Base-by-base conservation (phyloP, 2,329 filamentous ascomycete species). In the Hypoxylon sp. region DNA sequence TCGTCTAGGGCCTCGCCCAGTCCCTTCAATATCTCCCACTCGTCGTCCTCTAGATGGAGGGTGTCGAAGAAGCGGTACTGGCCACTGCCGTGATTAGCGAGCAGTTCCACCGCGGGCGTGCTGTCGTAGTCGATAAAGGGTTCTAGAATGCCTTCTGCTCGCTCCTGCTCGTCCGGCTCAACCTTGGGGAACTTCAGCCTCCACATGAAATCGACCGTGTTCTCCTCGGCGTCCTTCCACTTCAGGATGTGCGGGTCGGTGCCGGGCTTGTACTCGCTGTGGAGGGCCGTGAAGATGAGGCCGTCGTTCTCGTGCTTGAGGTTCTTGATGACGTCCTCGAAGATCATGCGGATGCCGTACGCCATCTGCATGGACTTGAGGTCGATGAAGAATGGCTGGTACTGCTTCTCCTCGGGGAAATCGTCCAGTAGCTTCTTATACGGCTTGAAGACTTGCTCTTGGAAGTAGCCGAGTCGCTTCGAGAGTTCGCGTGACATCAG, bases 221-320 rank as follows among this genome's bases (percentile, higher is more conserved):
- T 99, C 80, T 99, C 96, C 72, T 93, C 86, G 3, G 94, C 93
- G 0, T 95, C 94, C 82, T 99, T 99, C 96, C 96, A 99, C 81
- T 99, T 99, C 42, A 99, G 85, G 70, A 98, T 99, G 79, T 97
- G 91, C 55, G 89, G 89, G 80, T 99, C 96, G 11, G 96, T 99
- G 73, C 96, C 96, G 72, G 92, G 91, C 74, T 91, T 91, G 83
- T 99, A 99, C 8, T 91, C 87, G 17, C 93, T 94, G 74, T 90
- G 91, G 71, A 93, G 90, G 82, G 95, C 97, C n/a, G 96, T 98
- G 81, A 98, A 99, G 77, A 99, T 97, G 51, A 99, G 87, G 5
- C 96, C 96, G 79, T 99, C 96, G 79, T 98, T 98, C 69, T 95
- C 95, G 78, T 99, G 96, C 73, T 91, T 91, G 37, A 99, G 87